Base-by-base conservation (phyloP, 345 rosid genomes). In the Capsella bursapastoris region DNA sequence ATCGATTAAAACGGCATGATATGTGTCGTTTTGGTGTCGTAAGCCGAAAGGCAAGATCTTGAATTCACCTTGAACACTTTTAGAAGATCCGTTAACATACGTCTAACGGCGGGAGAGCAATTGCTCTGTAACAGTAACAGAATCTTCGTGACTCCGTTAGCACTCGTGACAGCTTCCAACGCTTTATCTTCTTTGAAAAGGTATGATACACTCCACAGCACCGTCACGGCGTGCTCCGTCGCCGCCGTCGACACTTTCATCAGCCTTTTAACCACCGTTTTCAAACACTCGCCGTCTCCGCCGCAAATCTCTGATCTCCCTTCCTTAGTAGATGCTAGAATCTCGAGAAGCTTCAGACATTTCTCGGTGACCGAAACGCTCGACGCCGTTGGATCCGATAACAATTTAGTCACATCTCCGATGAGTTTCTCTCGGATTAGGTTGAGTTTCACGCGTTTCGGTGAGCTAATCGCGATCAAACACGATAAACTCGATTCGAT, bases 1-100 rank as follows among this genome's bases (percentile, higher is more conserved):
- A 71, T 41, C 14, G 22, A 81, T 89, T 86, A 94, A 70, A 87
- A 89, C 75, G 98, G 98, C 95, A 87, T 94, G 41, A 94, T 90
- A 74, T 91, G 98, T 50, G 95, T 94, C 52, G 97, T 88, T 73
- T 89, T 90, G 29, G 98, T 94, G 44, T 90, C 96, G 75, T 94
- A 94, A 68, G 88, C 82, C 10, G 91, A 81, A 57, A 90, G 85
- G 66, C 90, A 88, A 22, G 87, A 85, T 79, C 84, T 83, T 7
- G 85, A 88, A 80, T 86, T 84, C 60, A 85, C 84, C 75, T 88
- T 76, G 44, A 86, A 95, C 45, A 85, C 83, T 77, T 85, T 92
- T 43, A 95, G 73, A 79, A 95, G 80, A 72, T 95, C 99, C 25
- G 83, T 71, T 40, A 85, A 71, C 99, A 92, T 92, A 52, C 83